phyloP scores from a whole-genome alignment of 1,284 basidiomycete species.

The Leccinum pachyderme region DNA sequence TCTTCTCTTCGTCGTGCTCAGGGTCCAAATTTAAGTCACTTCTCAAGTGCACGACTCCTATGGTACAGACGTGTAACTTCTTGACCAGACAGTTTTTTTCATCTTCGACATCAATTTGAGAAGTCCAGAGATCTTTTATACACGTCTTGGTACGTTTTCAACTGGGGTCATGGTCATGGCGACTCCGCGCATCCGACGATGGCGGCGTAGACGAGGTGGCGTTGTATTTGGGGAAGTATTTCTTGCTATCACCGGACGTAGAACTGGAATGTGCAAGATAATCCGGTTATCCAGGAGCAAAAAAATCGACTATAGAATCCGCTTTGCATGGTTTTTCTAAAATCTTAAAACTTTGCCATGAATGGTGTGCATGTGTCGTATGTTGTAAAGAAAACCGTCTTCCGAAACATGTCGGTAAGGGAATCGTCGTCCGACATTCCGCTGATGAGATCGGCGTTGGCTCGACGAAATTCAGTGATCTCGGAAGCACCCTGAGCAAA shows the following conservation, averaged over 20 bases:
- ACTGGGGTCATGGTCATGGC: not conserved
- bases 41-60: not conserved
- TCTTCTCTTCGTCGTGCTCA: conserved; percentile 9
- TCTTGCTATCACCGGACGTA: not conserved
- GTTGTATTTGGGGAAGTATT: not conserved
- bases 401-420: not conserved
- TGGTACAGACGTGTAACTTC: not conserved
- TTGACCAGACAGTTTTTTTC: not conserved
- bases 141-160: not conserved
- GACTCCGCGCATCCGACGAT: not conserved
- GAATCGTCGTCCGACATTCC: not conserved
- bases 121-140: not conserved
- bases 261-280: not conserved
- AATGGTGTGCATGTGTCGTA: not conserved
- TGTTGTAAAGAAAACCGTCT: not conserved
- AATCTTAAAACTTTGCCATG: not conserved
- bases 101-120: not conserved
- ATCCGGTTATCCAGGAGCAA: not conserved
- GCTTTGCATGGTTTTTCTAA: not conserved
- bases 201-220: not conserved
- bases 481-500: not conserved
- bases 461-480: not conserved
- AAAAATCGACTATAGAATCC: not conserved
- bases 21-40: not conserved
- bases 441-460: not conserved